Base-by-base conservation (phyloP, 495 filamentous ascomycete genomes). In the Aspergillus homomorphus region DNA sequence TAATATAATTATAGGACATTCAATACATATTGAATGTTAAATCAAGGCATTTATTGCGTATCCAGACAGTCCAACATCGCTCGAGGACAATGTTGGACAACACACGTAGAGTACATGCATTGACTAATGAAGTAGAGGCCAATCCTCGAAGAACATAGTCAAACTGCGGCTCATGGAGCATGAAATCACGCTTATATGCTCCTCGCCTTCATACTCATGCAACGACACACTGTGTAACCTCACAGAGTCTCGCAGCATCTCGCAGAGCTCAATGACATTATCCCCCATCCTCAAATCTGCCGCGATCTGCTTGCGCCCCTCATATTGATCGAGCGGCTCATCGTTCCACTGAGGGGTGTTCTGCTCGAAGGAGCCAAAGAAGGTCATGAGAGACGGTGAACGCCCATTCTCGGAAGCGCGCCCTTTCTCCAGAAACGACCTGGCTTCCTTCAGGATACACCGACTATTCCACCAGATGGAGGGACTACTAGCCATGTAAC, bases 301-400 rank as follows among this genome's bases (percentile, higher is more conserved):
- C 6, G 78, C 75, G 9, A 73, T 73, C 10, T 59, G 65, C 50
- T 62, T 83, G 33, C 80, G 79, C 54, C 58, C 60, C 53, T 74
- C 75, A 43, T 74, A 82, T 16, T 67, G 60, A 3, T 71, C 68
- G 6, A 49, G 59, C 0, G 63, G 30, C 21, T 70, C 66, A 45
- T 69, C 59, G 18, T 62, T 56, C 59, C 65, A 63, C 26, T 54
- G 62, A 45, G 75, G 58, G 63, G 83, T 63, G 57, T 76, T 44
- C 65, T 84, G 58, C 79, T 83, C 64, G 8, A 60, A 46, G 2
- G 58, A 54, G 2, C 67, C 67, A 43, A 59, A 51, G 22, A 53
- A 66, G 4, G 66, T 44, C 49, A 64, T 54, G 28, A 70, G 38
- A 2, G 65, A 53, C 3, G 65, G 67, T 1, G 26, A 21, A 19